These are phyloP conservation scores for Dalbergia cultrata DNA, from an alignment of 306 rosid genomes.

Conservation along the genomic window DNA sequence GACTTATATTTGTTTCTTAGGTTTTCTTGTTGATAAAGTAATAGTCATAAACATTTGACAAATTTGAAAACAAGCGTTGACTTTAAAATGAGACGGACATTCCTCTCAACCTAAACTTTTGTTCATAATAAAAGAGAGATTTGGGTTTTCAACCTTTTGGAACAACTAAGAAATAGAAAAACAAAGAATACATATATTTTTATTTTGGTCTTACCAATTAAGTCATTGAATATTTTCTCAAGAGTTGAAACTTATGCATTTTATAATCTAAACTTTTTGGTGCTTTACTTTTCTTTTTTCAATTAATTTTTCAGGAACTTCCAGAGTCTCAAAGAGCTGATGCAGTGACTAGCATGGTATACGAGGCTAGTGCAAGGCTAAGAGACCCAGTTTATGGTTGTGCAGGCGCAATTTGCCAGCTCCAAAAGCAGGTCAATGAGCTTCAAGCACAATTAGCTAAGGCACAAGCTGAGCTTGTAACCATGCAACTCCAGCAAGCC, in stretches of 20 bases:
- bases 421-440: slow-evolving; percentile 84
- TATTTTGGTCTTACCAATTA: neutral
- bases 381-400: slow-evolving; percentile 94
- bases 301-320: slow-evolving; percentile 64
- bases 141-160: no score
- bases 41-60: no score
- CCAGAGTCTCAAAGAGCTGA: slow-evolving; percentile 90
- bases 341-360: slow-evolving; percentile 96
- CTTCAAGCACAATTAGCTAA: slow-evolving; percentile 90
- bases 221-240: neutral
- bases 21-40: no score
- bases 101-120: no score
- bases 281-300: neutral
- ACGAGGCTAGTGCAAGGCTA: slow-evolving; percentile 88
- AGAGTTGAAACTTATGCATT: slow-evolving; percentile 4
- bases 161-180: no score
- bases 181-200: no score
- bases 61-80: no score
- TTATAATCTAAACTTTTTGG: slow-evolving; percentile 18
- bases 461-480: slow-evolving; percentile 83
- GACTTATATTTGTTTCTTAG: no score
- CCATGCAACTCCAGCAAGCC: slow-evolving; percentile 88
- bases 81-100: no score
- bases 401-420: slow-evolving; percentile 91
- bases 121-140: no score